Evolutionary conservation across 768 basidiomycete species (phyloP).

Genomic region (Hypholoma sublateritium): DNA sequence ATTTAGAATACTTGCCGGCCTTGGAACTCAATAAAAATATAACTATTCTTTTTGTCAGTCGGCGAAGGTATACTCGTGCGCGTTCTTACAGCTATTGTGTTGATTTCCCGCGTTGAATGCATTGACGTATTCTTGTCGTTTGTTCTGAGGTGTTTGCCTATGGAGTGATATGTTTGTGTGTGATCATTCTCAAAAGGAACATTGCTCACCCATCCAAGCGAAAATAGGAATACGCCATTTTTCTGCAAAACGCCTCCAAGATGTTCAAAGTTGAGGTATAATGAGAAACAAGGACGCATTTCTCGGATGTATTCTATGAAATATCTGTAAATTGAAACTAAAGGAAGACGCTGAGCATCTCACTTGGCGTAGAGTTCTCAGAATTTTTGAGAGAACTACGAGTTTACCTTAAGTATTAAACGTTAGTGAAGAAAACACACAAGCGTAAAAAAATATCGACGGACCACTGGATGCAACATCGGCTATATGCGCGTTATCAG

Average conservation of each 20-base stretch:
- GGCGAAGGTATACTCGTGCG: not conserved
- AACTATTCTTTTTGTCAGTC: slow-evolving; percentile 41
- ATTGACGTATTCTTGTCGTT: slow-evolving; percentile 87
- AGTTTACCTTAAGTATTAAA: slow-evolving; percentile 64
- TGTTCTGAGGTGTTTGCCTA: slow-evolving; percentile 74
- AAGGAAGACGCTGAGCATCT: not conserved
- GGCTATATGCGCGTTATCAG: slow-evolving; percentile 56
- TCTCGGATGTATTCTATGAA: slow-evolving; percentile 79
- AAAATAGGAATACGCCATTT: slow-evolving; percentile 71
- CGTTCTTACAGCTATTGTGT: slow-evolving; percentile 61
- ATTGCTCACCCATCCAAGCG: slow-evolving; percentile 80
- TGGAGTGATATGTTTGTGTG: not conserved
- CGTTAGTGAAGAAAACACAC: not conserved
- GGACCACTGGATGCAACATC: slow-evolving; percentile 82
- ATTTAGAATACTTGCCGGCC: slow-evolving; percentile 46
- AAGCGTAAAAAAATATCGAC: slow-evolving; percentile 12
- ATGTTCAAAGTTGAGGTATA: slow-evolving; percentile 94
- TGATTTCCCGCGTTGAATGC: slow-evolving; percentile 81
- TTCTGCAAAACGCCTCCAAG: slow-evolving; percentile 82
- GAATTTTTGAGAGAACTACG: slow-evolving; percentile 60
- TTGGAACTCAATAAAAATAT: slow-evolving; percentile 93
- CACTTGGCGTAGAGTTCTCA: slow-evolving; percentile 62
- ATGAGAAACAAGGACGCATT: slow-evolving; percentile 95
- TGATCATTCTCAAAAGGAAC: not conserved
- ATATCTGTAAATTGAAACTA: not conserved